Base-by-base conservation (phyloP, 139 green algal genomes). In the Haematococcus lacustris region DNA sequence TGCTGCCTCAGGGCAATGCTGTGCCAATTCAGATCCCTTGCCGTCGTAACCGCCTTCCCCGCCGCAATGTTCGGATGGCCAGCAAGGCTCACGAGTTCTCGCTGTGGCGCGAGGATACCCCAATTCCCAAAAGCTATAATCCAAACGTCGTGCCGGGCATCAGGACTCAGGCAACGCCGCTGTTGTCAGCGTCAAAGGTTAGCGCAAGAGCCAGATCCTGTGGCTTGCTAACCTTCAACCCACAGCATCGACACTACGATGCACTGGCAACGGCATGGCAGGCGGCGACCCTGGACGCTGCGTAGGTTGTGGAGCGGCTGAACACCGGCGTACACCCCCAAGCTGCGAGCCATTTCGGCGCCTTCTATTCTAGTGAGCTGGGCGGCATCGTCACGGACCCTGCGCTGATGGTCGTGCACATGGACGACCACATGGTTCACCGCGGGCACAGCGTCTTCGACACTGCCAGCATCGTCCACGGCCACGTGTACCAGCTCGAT, bases 401-500 rank as follows among this genome's bases (percentile, higher is more conserved):
- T 0, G 82, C 74, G 4, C 74, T 91, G 25, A 93, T 96, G 85
- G 59, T 91, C 3, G 64, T 95, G 37, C 78, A 85, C 66, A 72
- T 96, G 23, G 91, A 97, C 74, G 94, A 98, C 76, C 90, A 96
- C 76, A 88, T 97, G 80, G 77, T 94, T 23, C 87, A 95, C 80
- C 73, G 69, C 2, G 93, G 94, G 9, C 86, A 98, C 65, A 89
- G 71, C n/a, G 88, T 97, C 3, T 92, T 91, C 71, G 93, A 98
- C 60, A 91, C 83, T 0, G 85, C 82, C 0, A 37, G 85, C 0
- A 70, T 96, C 5, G 47, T 74, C 1, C 71, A 92, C 0, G 90
- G 91, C 7, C 77, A 92, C 72, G 47, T 96, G 21, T 96, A 95
- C 75, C 74, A 91, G 78, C 79, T 97, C 26, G 78, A 87, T n/a